phyloP scores from a whole-genome alignment of 768 basidiomycete species.

The Trametes elegans region DNA sequence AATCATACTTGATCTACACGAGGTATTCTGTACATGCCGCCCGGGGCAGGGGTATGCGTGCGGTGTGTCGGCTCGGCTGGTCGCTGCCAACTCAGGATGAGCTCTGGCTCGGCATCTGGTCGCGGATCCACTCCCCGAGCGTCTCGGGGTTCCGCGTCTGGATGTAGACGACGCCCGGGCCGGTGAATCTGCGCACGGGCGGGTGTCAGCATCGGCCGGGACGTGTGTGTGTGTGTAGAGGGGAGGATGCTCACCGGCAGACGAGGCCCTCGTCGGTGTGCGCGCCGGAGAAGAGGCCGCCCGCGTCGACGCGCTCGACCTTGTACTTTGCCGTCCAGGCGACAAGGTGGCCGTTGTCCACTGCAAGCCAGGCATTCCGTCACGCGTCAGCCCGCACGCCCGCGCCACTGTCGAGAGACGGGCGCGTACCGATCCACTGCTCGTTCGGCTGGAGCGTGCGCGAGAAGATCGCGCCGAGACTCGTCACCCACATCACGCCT shows the following conservation, averaged over 20 bases:
- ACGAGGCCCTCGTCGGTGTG: conserved; percentile 35
- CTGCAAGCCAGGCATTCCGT: too few relatives aligned
- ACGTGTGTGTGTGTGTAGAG: too few relatives aligned
- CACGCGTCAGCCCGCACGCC: too few relatives aligned
- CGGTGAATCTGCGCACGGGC: conserved; percentile 29
- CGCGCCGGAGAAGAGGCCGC: conserved; percentile 28
- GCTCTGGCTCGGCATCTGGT: conserved; percentile 22
- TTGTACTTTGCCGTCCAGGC: conserved; percentile 35
- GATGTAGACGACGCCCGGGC: conserved; percentile 34
- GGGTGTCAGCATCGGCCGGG: too few relatives aligned
- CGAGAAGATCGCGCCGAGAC: conserved; percentile 32
- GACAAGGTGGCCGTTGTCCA: conserved; percentile 36
- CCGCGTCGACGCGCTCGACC: conserved; percentile 33
- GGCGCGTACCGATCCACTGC: conserved; percentile 32
- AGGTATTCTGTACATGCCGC: too few relatives aligned
- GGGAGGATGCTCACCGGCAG: conserved; percentile 25
- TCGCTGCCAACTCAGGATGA: too few relatives aligned
- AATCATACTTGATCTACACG: too few relatives aligned
- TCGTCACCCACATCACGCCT: conserved; percentile 33
- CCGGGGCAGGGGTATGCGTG: too few relatives aligned
- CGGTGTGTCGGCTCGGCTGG: too few relatives aligned
- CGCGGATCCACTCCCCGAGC: conserved; percentile 30
- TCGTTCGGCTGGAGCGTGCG: conserved; percentile 29
- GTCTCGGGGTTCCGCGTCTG: conserved; percentile 33
- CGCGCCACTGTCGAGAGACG: too few relatives aligned